A percentile compares a stretch with the other conserved stretches of the same genome.
These are phyloP conservation scores for Zizania palustris DNA, from an alignment of 202 grass and related monocot species.

Conservation along the genomic window DNA sequence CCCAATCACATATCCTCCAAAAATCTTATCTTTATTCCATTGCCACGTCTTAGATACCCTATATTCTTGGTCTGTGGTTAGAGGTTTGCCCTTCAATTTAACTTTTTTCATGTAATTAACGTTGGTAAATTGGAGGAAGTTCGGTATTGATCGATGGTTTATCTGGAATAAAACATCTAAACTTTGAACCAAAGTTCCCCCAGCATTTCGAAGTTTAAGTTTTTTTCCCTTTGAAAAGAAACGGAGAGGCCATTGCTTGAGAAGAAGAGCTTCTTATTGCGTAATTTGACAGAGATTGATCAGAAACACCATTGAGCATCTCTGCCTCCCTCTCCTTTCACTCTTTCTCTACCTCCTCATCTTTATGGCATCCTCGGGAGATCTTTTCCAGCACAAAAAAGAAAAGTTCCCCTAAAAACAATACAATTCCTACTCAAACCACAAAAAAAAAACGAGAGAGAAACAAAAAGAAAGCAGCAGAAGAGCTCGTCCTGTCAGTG, in stretches of 20 bases:
- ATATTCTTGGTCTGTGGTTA: too few relatives aligned
- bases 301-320: conserved; percentile 37
- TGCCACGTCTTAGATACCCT: too few relatives aligned
- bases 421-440: conserved; percentile 38
- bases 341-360: conserved; percentile 28
- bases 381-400: conserved; percentile 65
- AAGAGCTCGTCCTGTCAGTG: conserved; percentile 13
- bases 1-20: too few relatives aligned
- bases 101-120: too few relatives aligned
- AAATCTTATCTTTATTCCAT: too few relatives aligned
- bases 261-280: conserved; percentile 32
- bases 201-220: too few relatives aligned
- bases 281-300: conserved; percentile 40
- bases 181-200: too few relatives aligned
- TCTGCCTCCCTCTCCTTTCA: conserved; percentile 69
- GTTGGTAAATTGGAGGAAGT: too few relatives aligned
- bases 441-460: conserved; percentile 27
- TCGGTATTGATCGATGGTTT: too few relatives aligned
- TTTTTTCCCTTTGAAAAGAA: background rate
- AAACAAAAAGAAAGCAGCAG: background rate
- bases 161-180: too few relatives aligned
- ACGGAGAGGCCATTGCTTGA: background rate
- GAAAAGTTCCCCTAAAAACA: conserved; percentile 59
- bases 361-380: conserved; percentile 43
- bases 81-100: too few relatives aligned